These are phyloP conservation scores for Pseudocercospora musae DNA, from an alignment of 2,329 filamentous ascomycete genomes.

Conservation along the genomic window DNA sequence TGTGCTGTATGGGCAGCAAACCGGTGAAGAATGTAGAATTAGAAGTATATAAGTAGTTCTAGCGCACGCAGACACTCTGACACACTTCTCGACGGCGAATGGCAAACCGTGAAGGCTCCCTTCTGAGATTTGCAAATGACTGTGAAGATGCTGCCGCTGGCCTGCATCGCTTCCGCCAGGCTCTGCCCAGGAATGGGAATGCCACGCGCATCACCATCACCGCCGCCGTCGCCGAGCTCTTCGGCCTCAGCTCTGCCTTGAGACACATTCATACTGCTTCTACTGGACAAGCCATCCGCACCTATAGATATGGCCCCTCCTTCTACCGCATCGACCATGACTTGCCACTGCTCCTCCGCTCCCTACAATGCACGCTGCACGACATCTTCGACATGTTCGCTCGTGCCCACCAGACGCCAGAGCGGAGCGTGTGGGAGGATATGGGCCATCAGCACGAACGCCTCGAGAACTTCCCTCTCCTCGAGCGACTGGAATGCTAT, in stretches of 20 bases:
- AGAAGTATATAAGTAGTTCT: too few species aligned
- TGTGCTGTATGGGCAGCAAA: background rate
- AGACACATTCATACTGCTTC: slow-evolving; percentile 50
- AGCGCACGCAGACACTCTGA: slow-evolving; percentile 3
- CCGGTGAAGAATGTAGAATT: slow-evolving; percentile 4
- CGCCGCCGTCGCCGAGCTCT: slow-evolving; percentile 53
- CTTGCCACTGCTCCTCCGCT: slow-evolving; percentile 48
- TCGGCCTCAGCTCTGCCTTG: slow-evolving; percentile 52
- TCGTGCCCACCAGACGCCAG: slow-evolving; percentile 39
- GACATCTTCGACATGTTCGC: slow-evolving; percentile 49
- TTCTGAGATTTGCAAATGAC: slow-evolving; percentile 16
- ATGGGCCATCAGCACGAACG: slow-evolving; percentile 46
- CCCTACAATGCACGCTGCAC: slow-evolving; percentile 51
- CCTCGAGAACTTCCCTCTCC: slow-evolving; percentile 47
- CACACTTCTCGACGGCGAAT: slow-evolving; percentile 4
- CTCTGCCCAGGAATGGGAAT: slow-evolving; percentile 50
- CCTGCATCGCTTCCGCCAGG: slow-evolving; percentile 49
- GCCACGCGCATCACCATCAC: slow-evolving; percentile 56
- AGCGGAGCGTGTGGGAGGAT: slow-evolving; percentile 51
- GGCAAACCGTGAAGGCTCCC: slow-evolving; percentile 13
- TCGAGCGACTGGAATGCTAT: slow-evolving; percentile 50
- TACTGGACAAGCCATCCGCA: slow-evolving; percentile 40
- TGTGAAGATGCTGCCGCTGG: slow-evolving; percentile 20
- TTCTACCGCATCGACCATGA: slow-evolving; percentile 46
- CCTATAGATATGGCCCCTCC: slow-evolving; percentile 38